Evolutionary conservation across 768 basidiomycete genomes (phyloP).

Genomic region (Cystobasidium tubakii): DNA sequence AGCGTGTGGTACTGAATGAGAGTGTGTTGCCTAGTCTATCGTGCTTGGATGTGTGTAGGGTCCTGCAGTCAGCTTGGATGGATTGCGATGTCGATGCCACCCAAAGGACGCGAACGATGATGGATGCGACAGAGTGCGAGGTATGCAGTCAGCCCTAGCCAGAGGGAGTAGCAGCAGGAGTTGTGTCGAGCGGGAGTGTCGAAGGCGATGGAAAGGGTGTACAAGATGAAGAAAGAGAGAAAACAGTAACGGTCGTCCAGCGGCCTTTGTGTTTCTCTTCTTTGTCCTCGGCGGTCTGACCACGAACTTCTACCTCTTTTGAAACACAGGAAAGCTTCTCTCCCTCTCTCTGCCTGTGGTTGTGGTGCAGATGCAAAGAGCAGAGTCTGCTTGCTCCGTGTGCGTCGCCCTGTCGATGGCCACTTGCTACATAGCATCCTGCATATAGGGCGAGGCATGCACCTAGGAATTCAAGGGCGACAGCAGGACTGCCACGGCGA

Average conservation of each 20-base stretch:
- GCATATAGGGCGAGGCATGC: no score
- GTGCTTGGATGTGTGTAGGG: not conserved
- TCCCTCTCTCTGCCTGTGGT: not conserved
- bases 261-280: not conserved
- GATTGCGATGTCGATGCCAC: not conserved
- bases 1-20: not conserved
- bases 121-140: not conserved
- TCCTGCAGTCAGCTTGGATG: no score
- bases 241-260: not conserved
- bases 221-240: not conserved
- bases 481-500: no score
- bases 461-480: no score
- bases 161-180: not conserved
- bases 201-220: not conserved
- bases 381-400: no score
- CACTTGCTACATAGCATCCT: no score
- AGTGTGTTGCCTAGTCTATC: not conserved
- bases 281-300: not conserved
- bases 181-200: not conserved
- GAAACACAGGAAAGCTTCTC: not conserved
- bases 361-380: no score
- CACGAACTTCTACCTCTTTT: not conserved
- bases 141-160: not conserved
- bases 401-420: no score
- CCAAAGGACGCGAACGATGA: not conserved